Evolutionary conservation across 73 alveolate species (phyloP).

Genomic region (Paramecium bursaria): DNA sequence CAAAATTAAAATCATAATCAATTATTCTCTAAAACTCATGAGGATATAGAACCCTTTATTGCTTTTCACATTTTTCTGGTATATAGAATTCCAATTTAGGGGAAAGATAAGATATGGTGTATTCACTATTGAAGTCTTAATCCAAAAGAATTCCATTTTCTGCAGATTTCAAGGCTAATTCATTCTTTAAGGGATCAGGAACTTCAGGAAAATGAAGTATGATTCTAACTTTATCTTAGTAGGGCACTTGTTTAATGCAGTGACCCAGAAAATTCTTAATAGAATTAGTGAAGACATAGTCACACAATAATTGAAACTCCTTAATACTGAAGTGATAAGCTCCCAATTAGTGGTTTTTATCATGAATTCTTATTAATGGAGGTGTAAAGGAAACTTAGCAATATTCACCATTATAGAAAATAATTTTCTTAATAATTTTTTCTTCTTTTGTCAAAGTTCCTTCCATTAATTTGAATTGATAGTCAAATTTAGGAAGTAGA

Average conservation of each 20-base stretch:
- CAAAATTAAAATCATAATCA: slow-evolving; percentile 45
- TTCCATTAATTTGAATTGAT: neutral
- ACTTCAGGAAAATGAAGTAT: slow-evolving; percentile 7
- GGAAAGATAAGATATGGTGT: neutral
- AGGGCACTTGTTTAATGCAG: neutral
- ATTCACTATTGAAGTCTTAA: neutral
- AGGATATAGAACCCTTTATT: neutral
- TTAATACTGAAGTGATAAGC: slow-evolving; percentile 3
- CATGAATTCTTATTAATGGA: neutral
- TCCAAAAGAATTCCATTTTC: slow-evolving; percentile 37
- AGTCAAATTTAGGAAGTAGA: slow-evolving; percentile 7
- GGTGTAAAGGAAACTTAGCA: slow-evolving; percentile 6
- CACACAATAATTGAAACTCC: neutral
- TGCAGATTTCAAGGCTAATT: neutral
- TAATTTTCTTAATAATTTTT: slow-evolving; percentile 37
- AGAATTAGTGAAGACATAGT: neutral
- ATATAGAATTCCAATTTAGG: slow-evolving; percentile 6
- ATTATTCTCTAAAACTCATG: slow-evolving; percentile 4
- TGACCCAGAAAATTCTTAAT: slow-evolving; percentile 4
- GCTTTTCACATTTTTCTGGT: neutral
- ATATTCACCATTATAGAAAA: neutral
- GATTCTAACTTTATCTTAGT: neutral
- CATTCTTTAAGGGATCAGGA: neutral
- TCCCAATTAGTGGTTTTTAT: neutral
- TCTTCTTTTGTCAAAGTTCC: slow-evolving; percentile 34